phyloP scores from a whole-genome alignment of 2,329 filamentous ascomycete genomes.

The Fusarium albidum region DNA sequence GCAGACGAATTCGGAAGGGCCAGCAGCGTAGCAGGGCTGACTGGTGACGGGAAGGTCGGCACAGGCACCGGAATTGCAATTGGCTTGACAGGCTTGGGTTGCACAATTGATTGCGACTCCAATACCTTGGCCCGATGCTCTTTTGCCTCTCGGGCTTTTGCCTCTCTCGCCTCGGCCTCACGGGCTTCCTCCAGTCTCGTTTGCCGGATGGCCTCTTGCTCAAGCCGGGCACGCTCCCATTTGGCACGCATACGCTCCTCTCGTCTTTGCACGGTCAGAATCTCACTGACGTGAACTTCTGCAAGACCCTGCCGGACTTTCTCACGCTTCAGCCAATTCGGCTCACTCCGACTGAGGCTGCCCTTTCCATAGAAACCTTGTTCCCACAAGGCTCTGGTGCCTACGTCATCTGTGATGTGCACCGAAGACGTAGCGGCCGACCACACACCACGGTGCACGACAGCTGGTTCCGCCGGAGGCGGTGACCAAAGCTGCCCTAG shows the following conservation, averaged over 20 bases:
- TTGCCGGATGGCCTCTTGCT: slow-evolving; percentile 83
- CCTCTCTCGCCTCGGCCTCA: slow-evolving; percentile 33
- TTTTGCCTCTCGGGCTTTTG: slow-evolving; percentile 22
- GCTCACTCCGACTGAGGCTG: slow-evolving; percentile 90
- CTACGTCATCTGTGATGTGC: slow-evolving; percentile 79
- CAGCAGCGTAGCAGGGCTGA: slow-evolving; percentile 56
- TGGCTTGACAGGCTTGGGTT: slow-evolving; percentile 7
- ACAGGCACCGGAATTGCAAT: slow-evolving; percentile 4
- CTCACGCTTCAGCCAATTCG: slow-evolving; percentile 88
- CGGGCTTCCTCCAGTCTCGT: slow-evolving; percentile 61
- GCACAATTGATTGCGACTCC: slow-evolving; percentile 8
- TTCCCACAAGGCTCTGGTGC: slow-evolving; percentile 88
- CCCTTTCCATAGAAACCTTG: slow-evolving; percentile 98
- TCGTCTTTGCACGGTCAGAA: slow-evolving; percentile 78
- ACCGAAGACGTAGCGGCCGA: slow-evolving; percentile 84
- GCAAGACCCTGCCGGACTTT: slow-evolving; percentile 73
- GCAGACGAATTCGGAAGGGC: slow-evolving; percentile 63
- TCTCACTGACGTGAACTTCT: slow-evolving; percentile 78
- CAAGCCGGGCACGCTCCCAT: slow-evolving; percentile 87
- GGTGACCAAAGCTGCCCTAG: slow-evolving; percentile 75
- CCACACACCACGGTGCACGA: slow-evolving; percentile 78
- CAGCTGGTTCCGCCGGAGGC: slow-evolving; percentile 69
- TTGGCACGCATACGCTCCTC: slow-evolving; percentile 86
- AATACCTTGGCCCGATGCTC: slow-evolving; percentile 7
- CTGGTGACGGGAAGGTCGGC: slow-evolving; percentile 44